These are phyloP conservation scores for Penicillium sp. DNA, from an alignment of 2,329 filamentous ascomycete genomes.

Conservation along the genomic window DNA sequence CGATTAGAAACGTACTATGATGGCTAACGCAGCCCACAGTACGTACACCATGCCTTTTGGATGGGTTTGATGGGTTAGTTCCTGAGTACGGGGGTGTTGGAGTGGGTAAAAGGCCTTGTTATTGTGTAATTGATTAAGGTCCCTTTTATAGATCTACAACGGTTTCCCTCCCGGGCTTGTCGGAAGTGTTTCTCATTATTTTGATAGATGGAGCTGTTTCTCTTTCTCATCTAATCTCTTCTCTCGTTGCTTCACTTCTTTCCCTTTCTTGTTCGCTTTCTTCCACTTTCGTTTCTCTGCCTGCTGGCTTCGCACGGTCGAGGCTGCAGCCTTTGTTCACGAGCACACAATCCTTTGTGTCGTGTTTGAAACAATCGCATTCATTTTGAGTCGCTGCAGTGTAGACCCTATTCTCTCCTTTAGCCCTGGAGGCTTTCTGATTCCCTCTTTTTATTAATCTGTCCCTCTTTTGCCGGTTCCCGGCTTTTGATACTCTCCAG, in stretches of 20 bases:
- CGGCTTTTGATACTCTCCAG: conserved; percentile 5
- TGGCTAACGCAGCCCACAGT: conserved; percentile 8
- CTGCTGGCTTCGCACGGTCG: conserved; percentile 12
- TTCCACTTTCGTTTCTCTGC: conserved; percentile 21
- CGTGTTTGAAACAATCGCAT: background rate
- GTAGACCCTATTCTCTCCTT: background rate
- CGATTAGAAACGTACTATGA: conserved; percentile 19
- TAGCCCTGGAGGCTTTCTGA: conserved; percentile 12
- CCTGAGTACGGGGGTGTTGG: background rate
- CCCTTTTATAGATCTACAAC: conserved; percentile 26
- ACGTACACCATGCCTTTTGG: conserved; percentile 8
- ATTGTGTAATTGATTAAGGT: background rate
- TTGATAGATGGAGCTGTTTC: conserved; percentile 17
- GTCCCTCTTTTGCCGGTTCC: conserved; percentile 1
- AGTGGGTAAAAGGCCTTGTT: background rate
- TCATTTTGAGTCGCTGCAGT: background rate
- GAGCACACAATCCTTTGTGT: conserved; percentile 5
- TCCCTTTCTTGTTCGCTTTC: conserved; percentile 19
- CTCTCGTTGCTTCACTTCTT: conserved; percentile 14
- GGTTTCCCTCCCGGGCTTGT: conserved; percentile 8
- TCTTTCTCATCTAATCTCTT: conserved; percentile 14
- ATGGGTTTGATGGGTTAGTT: background rate
- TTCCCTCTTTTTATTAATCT: background rate
- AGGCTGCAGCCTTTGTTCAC: conserved; percentile 15
- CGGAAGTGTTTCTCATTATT: conserved; percentile 20